These are phyloP conservation scores for Acer yangbiense DNA, from an alignment of 345 rosid genomes.

Conservation along the genomic window DNA sequence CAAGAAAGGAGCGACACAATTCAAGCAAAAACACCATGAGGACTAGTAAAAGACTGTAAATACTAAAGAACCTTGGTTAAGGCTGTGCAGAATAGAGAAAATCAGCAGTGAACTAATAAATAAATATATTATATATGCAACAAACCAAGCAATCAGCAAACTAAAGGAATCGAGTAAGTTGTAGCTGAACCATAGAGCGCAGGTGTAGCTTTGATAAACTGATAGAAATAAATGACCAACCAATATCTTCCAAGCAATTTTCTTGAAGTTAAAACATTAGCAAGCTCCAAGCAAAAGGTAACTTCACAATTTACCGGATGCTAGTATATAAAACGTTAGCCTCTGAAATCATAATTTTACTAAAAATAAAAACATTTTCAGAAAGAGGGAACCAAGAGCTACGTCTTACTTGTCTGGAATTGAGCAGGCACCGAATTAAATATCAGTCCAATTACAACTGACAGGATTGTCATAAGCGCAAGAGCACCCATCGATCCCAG, in stretches of 20 bases:
- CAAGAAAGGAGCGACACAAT: background rate
- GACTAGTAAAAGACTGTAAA: background rate
- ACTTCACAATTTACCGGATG: background rate
- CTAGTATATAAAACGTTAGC: background rate
- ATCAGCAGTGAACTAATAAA: background rate
- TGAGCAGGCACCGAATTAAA: constrained; percentile 97
- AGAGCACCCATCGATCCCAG: constrained; percentile 97
- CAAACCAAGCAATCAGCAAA: background rate
- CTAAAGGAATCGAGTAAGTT: background rate
- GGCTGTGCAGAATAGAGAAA: background rate
- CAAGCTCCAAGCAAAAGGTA: background rate
- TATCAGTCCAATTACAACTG: constrained; percentile 86
- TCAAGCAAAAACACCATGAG: background rate
- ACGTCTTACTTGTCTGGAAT: constrained; percentile 86
- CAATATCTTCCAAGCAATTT: background rate
- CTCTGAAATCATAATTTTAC: background rate
- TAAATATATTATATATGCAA: background rate
- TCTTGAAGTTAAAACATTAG: background rate
- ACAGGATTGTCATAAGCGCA: constrained; percentile 90
- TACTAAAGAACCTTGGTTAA: background rate
- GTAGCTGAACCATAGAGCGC: background rate
- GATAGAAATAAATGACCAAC: background rate
- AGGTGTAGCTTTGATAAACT: background rate
- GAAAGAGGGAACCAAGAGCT: constrained; percentile 3
- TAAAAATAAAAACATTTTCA: background rate